These are phyloP conservation scores for Geranomyces michiganensis DNA, from an alignment of 192 early-diverging fungal species.

Conservation along the genomic window DNA sequence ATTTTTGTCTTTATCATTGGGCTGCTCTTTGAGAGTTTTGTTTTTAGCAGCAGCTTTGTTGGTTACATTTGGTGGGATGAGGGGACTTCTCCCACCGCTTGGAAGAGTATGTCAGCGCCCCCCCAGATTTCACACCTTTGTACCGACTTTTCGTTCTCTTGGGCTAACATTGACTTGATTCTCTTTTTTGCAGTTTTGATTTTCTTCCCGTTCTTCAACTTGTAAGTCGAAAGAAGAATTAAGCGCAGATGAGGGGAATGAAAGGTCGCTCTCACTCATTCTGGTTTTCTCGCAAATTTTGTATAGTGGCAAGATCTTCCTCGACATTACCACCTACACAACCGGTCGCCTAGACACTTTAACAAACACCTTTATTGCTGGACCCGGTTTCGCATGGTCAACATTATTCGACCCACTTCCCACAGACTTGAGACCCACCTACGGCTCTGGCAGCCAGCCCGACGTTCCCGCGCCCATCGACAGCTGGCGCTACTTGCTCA, in stretches of 20 bases:
- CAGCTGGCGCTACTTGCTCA: constrained; percentile 65
- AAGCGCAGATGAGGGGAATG: too few species aligned
- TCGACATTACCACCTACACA: constrained; percentile 71
- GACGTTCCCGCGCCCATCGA: constrained; percentile 62
- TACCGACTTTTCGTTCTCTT: background rate
- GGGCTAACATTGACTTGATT: constrained; percentile 6
- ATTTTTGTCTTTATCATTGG: constrained; percentile 83
- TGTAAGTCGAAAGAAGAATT: too few species aligned
- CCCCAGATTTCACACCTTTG: background rate
- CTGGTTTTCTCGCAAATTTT: background rate
- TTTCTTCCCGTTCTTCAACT: constrained; percentile 44
- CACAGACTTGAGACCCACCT: constrained; percentile 33
- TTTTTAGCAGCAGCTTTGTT: constrained; percentile 48
- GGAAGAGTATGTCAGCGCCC: constrained; percentile 33
- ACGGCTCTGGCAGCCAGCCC: constrained; percentile 52
- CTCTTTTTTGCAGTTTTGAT: constrained; percentile 29
- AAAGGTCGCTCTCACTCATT: too few species aligned
- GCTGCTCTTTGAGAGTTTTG: constrained; percentile 68
- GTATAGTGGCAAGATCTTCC: constrained; percentile 57
- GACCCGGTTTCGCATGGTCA: constrained; percentile 63
- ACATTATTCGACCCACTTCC: constrained; percentile 24
- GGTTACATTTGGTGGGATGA: constrained; percentile 59
- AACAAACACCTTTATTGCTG: constrained; percentile 67
- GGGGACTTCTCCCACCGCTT: constrained; percentile 31
- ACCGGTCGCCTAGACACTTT: constrained; percentile 52